phyloP scores from a whole-genome alignment of 1,284 basidiomycete species.

The Puccinia hordei region DNA sequence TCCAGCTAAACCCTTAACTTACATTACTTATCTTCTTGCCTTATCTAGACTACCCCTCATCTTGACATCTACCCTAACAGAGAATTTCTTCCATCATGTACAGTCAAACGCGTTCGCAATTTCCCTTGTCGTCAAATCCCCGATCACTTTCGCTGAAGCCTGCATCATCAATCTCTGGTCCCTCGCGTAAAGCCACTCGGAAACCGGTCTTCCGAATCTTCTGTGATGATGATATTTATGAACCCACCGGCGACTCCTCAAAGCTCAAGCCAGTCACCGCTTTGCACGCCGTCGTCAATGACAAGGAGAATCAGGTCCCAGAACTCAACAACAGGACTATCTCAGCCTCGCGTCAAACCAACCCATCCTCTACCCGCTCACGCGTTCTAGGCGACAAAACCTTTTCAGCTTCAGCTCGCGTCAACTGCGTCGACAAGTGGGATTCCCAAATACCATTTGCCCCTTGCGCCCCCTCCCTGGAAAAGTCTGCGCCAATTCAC shows the following conservation, averaged over 20 bases:
- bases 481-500: background rate
- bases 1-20: no score
- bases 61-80: background rate
- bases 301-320: slow-evolving; percentile 22
- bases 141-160: background rate
- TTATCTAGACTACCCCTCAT: slow-evolving; percentile 5
- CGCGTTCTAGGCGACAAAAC: slow-evolving; percentile 14
- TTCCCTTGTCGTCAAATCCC: background rate
- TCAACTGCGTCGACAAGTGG: slow-evolving; percentile 27
- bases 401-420: background rate
- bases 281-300: slow-evolving; percentile 23
- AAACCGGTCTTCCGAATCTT: slow-evolving; percentile 15
- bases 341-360: background rate
- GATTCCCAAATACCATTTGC: slow-evolving; percentile 14
- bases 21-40: background rate
- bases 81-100: background rate
- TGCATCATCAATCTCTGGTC: background rate
- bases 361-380: slow-evolving; percentile 2
- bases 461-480: background rate
- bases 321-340: slow-evolving; percentile 15
- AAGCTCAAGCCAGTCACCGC: background rate
- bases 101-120: slow-evolving; percentile 4
- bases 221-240: background rate
- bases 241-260: background rate
- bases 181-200: background rate